Conservation (phyloP, 2,329 filamentous ascomycete genomes). For the Lachnellula arida region DNA sequence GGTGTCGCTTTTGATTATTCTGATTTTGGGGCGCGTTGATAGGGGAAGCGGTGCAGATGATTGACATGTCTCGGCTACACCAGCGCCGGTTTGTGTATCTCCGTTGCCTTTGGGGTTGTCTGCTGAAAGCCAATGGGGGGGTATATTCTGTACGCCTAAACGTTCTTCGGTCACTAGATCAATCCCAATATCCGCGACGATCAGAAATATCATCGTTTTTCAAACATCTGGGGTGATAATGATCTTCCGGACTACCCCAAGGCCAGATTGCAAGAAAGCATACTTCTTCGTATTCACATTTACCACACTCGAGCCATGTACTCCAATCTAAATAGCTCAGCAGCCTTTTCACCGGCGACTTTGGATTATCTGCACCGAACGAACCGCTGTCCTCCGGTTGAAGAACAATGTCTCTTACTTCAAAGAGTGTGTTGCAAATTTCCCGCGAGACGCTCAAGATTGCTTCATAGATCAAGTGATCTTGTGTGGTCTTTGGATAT, state of each 20-base stretch:
- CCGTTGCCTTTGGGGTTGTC: not conserved
- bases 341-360: slow-evolving; percentile 31
- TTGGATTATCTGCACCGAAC: not conserved
- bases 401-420: slow-evolving; percentile 15
- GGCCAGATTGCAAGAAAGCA: slow-evolving; percentile 64
- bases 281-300: slow-evolving; percentile 49
- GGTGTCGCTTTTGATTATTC: slow-evolving; percentile 52
- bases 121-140: not conserved
- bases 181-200: slow-evolving; percentile 13
- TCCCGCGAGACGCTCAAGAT: slow-evolving; percentile 36
- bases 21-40: slow-evolving; percentile 9
- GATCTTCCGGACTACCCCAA: slow-evolving; percentile 49
- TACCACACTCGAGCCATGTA: slow-evolving; percentile 52
- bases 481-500: slow-evolving; percentile 36
- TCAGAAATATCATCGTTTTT: slow-evolving; percentile 16
- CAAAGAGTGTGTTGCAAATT: slow-evolving; percentile 37
- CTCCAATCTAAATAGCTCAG: slow-evolving; percentile 53
- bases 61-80: too few relatives aligned
- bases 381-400: not conserved
- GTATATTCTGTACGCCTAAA: too few relatives aligned
- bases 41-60: not conserved
- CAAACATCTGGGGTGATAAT: slow-evolving; percentile 44
- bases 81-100: too few relatives aligned
- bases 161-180: not conserved
- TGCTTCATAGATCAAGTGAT: slow-evolving; percentile 42